Evolutionary conservation across 2,329 filamentous ascomycete species (phyloP).

Genomic region (Venturia aucupariae): DNA sequence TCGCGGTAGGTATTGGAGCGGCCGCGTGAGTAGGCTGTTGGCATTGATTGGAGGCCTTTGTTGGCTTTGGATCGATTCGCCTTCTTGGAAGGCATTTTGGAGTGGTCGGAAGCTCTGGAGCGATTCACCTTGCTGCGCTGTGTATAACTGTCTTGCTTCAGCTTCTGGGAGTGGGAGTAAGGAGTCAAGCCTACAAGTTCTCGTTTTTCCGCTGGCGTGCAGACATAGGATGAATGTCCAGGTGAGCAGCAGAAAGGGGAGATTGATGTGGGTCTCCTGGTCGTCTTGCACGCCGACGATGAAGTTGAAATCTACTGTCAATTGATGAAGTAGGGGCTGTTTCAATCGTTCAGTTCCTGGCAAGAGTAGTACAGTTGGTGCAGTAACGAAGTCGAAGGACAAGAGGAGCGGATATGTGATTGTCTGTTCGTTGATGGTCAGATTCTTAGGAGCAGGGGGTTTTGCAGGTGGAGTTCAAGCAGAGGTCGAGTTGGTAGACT

Average conservation of each 20-base stretch:
- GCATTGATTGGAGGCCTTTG: not conserved
- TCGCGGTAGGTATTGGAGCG: constrained; percentile 3
- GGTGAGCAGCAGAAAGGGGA: not conserved
- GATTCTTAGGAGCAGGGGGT: not conserved
- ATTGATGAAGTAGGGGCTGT: not conserved
- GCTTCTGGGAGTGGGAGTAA: not conserved
- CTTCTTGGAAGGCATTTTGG: constrained; percentile 4
- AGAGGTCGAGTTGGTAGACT: not conserved
- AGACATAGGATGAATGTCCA: not conserved
- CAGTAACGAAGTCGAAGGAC: not conserved
- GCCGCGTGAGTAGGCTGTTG: constrained; percentile 1
- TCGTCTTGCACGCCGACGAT: not conserved
- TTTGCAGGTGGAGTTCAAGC: not conserved
- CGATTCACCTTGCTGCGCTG: constrained; percentile 6
- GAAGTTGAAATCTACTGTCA: not conserved
- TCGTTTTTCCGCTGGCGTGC: constrained; percentile 1
- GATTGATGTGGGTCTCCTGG: not conserved
- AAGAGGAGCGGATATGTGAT: not conserved
- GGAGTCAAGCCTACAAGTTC: not conserved
- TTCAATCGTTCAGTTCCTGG: not conserved
- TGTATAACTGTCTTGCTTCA: not conserved
- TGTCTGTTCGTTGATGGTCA: not conserved
- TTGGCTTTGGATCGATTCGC: not conserved
- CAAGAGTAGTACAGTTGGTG: not conserved
- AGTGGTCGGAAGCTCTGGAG: not conserved